These are phyloP conservation scores for Onygenales sp. DNA, from an alignment of 2,329 filamentous ascomycete genomes.

Conservation along the genomic window DNA sequence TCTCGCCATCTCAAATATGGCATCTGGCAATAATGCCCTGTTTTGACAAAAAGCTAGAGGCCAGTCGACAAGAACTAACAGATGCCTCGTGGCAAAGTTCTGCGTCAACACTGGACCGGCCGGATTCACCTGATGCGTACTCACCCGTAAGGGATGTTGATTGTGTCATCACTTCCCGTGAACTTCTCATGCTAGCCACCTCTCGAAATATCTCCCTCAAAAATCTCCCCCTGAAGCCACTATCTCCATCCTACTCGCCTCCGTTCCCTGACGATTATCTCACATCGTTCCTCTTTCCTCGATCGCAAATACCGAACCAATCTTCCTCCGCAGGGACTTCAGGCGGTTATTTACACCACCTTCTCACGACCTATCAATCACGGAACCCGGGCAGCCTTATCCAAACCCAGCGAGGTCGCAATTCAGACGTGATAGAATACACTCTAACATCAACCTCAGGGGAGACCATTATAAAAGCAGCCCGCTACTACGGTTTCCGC, in stretches of 20 bases:
- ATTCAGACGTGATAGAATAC: conserved; percentile 86
- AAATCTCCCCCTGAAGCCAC: conserved; percentile 51
- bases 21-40: conserved; percentile 96
- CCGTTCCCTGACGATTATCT: conserved; percentile 66
- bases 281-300: conserved; percentile 64
- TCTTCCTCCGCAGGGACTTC: conserved; percentile 62
- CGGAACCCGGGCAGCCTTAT: conserved; percentile 64
- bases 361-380: conserved; percentile 65
- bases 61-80: conserved; percentile 84
- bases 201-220: conserved; percentile 72
- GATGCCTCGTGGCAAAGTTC: conserved; percentile 57
- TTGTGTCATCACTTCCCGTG: conserved; percentile 94
- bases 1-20: conserved; percentile 76
- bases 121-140: conserved; percentile 26
- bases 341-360: conserved; percentile 79
- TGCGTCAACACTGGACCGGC: conserved; percentile 21
- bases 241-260: conserved; percentile 37
- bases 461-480: conserved; percentile 62
- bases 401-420: conserved; percentile 65
- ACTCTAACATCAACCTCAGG: conserved; percentile 50
- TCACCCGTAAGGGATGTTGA: conserved; percentile 72
- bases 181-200: conserved; percentile 80
- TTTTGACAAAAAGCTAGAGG: conserved; percentile 98
- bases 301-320: conserved; percentile 24
- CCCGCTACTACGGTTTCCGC: conserved; percentile 91